A percentile compares a stretch with the other conserved stretches of the same genome.
These are phyloP conservation scores for Globisporangium spiculum DNA, from an alignment of 352 stramenopile species.

Conservation along the genomic window DNA sequence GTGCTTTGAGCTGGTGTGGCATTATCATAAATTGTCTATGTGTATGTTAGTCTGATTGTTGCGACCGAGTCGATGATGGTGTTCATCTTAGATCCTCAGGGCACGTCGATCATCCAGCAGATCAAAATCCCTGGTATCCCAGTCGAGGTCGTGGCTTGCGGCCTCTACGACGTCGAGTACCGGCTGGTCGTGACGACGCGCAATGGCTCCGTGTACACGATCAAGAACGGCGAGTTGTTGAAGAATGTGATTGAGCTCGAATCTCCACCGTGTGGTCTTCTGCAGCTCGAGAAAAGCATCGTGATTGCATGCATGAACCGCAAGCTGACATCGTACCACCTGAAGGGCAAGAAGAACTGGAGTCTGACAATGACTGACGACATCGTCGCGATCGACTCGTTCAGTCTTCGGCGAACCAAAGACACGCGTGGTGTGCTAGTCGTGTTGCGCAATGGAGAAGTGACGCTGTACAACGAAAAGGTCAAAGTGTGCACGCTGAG, in stretches of 20 bases:
- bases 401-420: conserved; percentile 70
- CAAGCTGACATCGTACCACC: conserved; percentile 84
- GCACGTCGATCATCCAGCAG: conserved; percentile 66
- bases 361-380: conserved; percentile 80
- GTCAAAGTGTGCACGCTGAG: conserved; percentile 74
- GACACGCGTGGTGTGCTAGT: conserved; percentile 80
- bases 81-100: conserved; percentile 73
- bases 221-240: conserved; percentile 90
- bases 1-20: background rate
- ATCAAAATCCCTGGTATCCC: conserved; percentile 66
- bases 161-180: conserved; percentile 81
- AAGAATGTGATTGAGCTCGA: conserved; percentile 88
- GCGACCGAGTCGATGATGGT: conserved; percentile 83
- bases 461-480: conserved; percentile 89
- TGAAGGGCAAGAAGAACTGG: conserved; percentile 92
- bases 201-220: conserved; percentile 84
- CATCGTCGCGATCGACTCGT: conserved; percentile 79
- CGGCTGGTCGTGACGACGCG: conserved; percentile 85
- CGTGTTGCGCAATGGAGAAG: conserved; percentile 78
- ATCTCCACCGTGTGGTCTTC: conserved; percentile 61
- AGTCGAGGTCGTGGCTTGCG: conserved; percentile 72
- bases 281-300: conserved; percentile 83
- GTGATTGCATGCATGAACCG: conserved; percentile 87
- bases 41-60: conserved; percentile 61
- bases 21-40: background rate